Base-by-base conservation (phyloP, 164 flowering plant species). In the Sedum album region DNA sequence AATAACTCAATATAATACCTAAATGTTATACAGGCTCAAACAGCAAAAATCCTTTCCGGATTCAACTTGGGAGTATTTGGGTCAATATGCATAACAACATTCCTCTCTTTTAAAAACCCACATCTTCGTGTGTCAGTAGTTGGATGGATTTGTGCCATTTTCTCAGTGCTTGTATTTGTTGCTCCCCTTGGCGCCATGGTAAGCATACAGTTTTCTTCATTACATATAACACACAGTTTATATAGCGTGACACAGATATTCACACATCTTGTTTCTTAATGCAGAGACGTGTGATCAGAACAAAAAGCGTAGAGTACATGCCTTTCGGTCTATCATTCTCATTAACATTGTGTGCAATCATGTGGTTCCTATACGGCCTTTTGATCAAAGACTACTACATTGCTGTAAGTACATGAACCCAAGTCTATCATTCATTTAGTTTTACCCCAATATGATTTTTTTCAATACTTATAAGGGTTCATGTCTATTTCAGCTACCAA, bases 141-240 rank as follows among this genome's bases (percentile, higher is more conserved):
- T 1, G 97, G 97, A 23, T 87, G 91, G 93, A 81, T 85, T 25
- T 82, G 88, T 49, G 85, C 88, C 0, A 76, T 69, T 3, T 84
- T 85, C 66, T 82, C 91, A 0, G 78, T 85, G 31, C 66, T 79
- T 55, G 91, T 88, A 15, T 91, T 80, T 46, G 93, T 85, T 4
- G 85, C 97, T 63, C 95, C 97, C 23, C 85, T 91, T 5, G 80
- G 87, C 69, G 77, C 86, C 74, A 87, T 91, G 74, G 97, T 91
- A 78, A 31, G 17, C 1, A 13, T 31, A n/a, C 49, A 33, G 7
- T 66, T 10, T 65, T 39, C 2, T 7, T 39, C 1, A 14, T 38
- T 6, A 38, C 1, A 23, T 9, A 20, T 30, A 66, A 66, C 1
- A 14, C 11, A 6, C 3, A 18, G 4, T 60, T 60, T 5, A 1